A percentile compares a stretch with the other conserved stretches of the same genome.
phyloP scores from a whole-genome alignment of 1,139 yeast species.

The Sugiyamaella paludigena region DNA sequence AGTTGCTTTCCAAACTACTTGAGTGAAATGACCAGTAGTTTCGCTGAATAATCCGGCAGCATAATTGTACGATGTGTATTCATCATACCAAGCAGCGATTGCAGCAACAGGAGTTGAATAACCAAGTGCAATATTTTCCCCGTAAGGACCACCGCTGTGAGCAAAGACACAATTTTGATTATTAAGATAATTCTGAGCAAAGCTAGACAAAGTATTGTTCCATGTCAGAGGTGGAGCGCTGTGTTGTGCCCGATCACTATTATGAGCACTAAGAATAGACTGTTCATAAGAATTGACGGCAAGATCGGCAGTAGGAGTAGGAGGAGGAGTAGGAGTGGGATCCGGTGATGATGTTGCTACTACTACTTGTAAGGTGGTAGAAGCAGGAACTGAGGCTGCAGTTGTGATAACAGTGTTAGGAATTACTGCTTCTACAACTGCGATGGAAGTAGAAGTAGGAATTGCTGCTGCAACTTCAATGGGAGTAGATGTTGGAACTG shows the following conservation, averaged over 20 bases:
- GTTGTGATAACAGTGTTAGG: constrained; percentile 5
- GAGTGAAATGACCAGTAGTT: constrained; percentile 74
- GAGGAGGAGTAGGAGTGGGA: constrained; percentile 12
- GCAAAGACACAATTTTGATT: constrained; percentile 66
- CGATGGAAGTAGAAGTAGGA: constrained; percentile 19
- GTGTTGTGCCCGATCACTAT: constrained; percentile 65
- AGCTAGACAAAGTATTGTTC: constrained; percentile 59
- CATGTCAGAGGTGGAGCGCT: constrained; percentile 60
- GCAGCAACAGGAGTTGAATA: constrained; percentile 54
- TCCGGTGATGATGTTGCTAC: no score
- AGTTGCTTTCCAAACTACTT: constrained; percentile 75
- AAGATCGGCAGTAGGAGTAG: constrained; percentile 7
- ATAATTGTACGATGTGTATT: constrained; percentile 54
- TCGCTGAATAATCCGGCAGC: constrained; percentile 42
- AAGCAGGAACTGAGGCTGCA: constrained; percentile 17
- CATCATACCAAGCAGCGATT: constrained; percentile 82
- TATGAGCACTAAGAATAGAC: constrained; percentile 55
- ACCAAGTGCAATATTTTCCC: constrained; percentile 88
- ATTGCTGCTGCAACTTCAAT: constrained; percentile 17
- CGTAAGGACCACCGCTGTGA: constrained; percentile 78
- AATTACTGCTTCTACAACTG: constrained; percentile 15
- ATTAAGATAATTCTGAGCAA: constrained; percentile 63
- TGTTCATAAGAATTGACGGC: constrained; percentile 24
- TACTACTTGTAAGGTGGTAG: constrained; percentile 11
- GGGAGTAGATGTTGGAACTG: constrained; percentile 14